phyloP scores from a whole-genome alignment of 2,329 filamentous ascomycete genomes.

The Didymella pomorum region DNA sequence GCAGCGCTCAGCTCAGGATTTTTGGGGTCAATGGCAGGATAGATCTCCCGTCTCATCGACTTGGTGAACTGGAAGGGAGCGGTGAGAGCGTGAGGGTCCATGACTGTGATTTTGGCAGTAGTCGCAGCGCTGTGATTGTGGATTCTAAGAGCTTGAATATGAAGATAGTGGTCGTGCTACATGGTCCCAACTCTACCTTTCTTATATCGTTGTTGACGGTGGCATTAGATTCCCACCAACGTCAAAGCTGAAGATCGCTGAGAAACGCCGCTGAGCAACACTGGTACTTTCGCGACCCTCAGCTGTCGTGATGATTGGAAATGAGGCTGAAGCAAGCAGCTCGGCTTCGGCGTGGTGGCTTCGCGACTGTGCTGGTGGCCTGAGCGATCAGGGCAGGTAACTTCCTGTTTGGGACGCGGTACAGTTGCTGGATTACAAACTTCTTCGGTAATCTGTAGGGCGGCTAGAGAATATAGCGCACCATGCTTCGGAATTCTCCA shows the following conservation, averaged over 20 bases:
- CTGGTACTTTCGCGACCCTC: not conserved
- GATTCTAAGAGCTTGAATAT: not conserved
- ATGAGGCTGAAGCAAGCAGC: not conserved
- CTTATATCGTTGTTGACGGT: not conserved
- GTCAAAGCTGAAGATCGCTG: not conserved
- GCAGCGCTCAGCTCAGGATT: slow-evolving; percentile 22
- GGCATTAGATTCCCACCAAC: not conserved
- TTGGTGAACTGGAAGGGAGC: slow-evolving; percentile 30
- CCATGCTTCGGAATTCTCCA: not conserved
- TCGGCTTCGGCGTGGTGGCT: not conserved
- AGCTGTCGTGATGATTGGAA: not conserved
- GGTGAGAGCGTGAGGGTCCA: slow-evolving; percentile 24
- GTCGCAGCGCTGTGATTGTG: not conserved
- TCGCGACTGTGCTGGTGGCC: not conserved
- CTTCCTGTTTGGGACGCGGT: not conserved
- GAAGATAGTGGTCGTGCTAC: not conserved
- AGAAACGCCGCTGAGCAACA: not conserved
- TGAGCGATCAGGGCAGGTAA: not conserved
- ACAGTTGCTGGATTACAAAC: not conserved
- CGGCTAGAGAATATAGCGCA: not conserved
- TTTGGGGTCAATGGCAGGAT: slow-evolving; percentile 28
- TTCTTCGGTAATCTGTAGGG: not conserved
- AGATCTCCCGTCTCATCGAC: slow-evolving; percentile 27
- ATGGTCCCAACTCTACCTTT: too few relatives aligned
- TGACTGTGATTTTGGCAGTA: not conserved